Conservation (phyloP, 1,284 basidiomycete species). For the Caloboletus firmus region DNA sequence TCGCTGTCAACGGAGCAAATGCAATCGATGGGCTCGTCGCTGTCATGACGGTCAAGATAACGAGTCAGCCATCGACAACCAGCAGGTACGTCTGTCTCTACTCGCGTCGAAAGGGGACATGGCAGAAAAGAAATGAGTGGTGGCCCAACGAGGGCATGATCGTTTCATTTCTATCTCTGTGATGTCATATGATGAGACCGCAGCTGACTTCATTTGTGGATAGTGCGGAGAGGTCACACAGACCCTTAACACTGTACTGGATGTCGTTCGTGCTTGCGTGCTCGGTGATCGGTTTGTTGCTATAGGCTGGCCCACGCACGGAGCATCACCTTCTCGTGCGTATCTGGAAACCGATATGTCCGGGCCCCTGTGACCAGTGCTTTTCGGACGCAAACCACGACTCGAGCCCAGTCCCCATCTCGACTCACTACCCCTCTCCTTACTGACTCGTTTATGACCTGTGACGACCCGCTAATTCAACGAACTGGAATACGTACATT, state of each 20-base stretch:
- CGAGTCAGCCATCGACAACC: slow-evolving; percentile 38
- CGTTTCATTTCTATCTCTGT: not conserved
- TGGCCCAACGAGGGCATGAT: not conserved
- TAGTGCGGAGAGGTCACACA: slow-evolving; percentile 20
- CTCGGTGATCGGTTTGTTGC: slow-evolving; percentile 8
- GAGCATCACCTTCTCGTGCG: not conserved
- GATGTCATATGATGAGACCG: not conserved
- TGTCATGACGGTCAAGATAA: slow-evolving; percentile 74
- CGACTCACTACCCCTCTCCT: not conserved
- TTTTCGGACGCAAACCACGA: not conserved
- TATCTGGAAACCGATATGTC: not conserved
- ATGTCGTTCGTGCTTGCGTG: slow-evolving; percentile 15
- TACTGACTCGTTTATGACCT: slow-evolving; percentile 9
- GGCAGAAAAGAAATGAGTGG: not conserved
- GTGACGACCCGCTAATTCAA: not conserved
- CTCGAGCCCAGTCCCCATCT: not conserved
- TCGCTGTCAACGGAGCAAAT: slow-evolving; percentile 56
- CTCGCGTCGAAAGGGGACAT: not conserved
- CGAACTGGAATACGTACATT: not conserved
- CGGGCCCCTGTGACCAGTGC: too few species aligned
- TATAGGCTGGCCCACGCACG: slow-evolving; percentile 2
- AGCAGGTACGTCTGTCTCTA: slow-evolving; percentile 20
- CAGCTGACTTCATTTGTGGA: slow-evolving; percentile 6
- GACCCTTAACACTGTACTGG: slow-evolving; percentile 16
- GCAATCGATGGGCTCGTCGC: slow-evolving; percentile 87